A percentile compares a stretch with the other conserved stretches of the same genome.
Conservation (phyloP, 2,329 filamentous ascomycete species). For the Zasmidium cellare region DNA sequence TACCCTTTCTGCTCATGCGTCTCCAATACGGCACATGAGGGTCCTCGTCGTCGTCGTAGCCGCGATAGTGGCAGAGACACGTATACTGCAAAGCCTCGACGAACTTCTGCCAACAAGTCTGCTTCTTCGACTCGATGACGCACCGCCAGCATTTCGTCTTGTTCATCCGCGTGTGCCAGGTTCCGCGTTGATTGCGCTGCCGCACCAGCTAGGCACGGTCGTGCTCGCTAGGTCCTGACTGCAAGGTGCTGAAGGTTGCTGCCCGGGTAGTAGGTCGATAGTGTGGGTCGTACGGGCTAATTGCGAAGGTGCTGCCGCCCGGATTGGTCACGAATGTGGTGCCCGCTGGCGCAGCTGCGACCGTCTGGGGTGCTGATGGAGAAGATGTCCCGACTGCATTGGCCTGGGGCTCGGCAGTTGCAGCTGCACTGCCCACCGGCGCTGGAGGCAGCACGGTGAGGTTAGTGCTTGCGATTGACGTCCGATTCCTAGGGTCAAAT, state of each 20-base stretch:
- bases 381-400: conserved; percentile 1
- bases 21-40: conserved; percentile 10
- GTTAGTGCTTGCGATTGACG: background rate
- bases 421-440: background rate
- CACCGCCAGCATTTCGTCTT: conserved; percentile 31
- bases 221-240: background rate
- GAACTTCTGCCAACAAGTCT: conserved; percentile 18
- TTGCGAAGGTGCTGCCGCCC: conserved; percentile 1
- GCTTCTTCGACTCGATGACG: conserved; percentile 17
- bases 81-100: conserved; percentile 23
- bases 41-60: conserved; percentile 25
- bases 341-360: conserved; percentile 7
- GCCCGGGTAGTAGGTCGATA: background rate
- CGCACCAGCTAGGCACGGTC: conserved; percentile 23
- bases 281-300: background rate
- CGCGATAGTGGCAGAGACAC: conserved; percentile 29
- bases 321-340: conserved; percentile 8
- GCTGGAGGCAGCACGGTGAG: background rate
- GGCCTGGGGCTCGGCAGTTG: background rate
- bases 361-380: conserved; percentile 7
- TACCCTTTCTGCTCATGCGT: conserved; percentile 1
- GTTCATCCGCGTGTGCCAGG: conserved; percentile 29
- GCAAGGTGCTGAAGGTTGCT: background rate
- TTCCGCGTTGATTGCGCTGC: conserved; percentile 24
- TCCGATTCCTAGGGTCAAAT: background rate